These are phyloP conservation scores for Capronia americana DNA, from an alignment of 2,329 filamentous ascomycete species.

Conservation along the genomic window DNA sequence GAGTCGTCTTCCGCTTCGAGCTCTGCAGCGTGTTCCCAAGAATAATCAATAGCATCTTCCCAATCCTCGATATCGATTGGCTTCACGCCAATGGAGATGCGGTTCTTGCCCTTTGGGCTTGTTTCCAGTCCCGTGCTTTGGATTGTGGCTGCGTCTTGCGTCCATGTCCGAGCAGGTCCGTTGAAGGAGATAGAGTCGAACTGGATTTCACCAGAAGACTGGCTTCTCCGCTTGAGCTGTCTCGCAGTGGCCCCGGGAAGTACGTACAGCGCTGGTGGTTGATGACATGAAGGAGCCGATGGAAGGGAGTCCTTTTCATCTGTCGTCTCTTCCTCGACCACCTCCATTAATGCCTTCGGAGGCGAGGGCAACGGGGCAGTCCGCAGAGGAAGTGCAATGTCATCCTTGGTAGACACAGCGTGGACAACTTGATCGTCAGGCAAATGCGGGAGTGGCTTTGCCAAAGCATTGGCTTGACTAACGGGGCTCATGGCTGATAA, in stretches of 20 bases:
- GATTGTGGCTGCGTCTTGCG: slow-evolving; percentile 1
- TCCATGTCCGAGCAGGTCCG: slow-evolving; percentile 3
- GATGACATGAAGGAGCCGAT: neutral
- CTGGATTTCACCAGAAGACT: slow-evolving; percentile 33
- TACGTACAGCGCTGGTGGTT: neutral
- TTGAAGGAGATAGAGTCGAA: slow-evolving; percentile 22
- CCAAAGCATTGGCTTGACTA: slow-evolving; percentile 19
- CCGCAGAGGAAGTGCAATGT: slow-evolving; percentile 35
- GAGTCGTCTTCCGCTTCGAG: slow-evolving; percentile 20
- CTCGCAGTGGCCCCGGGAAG: neutral
- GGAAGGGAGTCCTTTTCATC: neutral
- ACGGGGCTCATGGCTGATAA: slow-evolving; percentile 26
- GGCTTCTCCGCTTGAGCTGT: slow-evolving; percentile 28
- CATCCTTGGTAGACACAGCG: slow-evolving; percentile 39
- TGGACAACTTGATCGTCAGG: slow-evolving; percentile 34
- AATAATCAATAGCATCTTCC: slow-evolving; percentile 40
- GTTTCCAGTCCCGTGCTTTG: neutral
- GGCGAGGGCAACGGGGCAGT: slow-evolving; percentile 35
- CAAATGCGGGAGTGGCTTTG: slow-evolving; percentile 33
- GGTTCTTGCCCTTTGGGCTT: slow-evolving; percentile 17
- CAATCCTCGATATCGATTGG: slow-evolving; percentile 36
- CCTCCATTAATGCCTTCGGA: slow-evolving; percentile 27
- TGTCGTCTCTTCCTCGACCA: slow-evolving; percentile 23
- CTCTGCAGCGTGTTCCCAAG: slow-evolving; percentile 38
- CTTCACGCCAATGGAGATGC: slow-evolving; percentile 32